Percentiles rank a stretch among this genome's conserved stretches.
Evolutionary conservation across 2,329 filamentous ascomycete species (phyloP).

Genomic region (Coniochaeta prunicola): DNA sequence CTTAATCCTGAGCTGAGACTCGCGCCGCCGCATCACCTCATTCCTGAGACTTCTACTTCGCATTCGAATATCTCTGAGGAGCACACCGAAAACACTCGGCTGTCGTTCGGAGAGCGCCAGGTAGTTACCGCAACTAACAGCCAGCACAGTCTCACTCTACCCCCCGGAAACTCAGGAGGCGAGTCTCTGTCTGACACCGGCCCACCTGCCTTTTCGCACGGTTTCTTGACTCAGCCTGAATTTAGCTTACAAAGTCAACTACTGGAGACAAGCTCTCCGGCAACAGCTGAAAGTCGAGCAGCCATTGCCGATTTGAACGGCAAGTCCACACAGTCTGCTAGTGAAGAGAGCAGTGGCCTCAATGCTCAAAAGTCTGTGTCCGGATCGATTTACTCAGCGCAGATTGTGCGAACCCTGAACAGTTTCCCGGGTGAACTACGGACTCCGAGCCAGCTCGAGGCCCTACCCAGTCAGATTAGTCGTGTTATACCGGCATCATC

Average conservation of each 20-base stretch:
- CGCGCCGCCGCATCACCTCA: background rate
- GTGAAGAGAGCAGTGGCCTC: background rate
- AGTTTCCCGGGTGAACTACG: background rate
- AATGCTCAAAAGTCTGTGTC: background rate
- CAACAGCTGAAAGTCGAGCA: background rate
- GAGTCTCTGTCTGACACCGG: background rate
- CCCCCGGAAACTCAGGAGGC: background rate
- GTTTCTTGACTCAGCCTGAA: conserved; percentile 9
- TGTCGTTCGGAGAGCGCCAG: background rate
- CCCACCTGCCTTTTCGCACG: background rate
- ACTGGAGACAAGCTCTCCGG: background rate
- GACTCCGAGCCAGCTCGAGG: background rate
- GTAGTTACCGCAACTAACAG: background rate
- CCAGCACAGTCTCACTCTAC: background rate
- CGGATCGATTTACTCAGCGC: background rate
- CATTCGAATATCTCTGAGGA: background rate
- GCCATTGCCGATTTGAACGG: background rate
- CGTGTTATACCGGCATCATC: background rate
- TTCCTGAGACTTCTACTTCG: background rate
- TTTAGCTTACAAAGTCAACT: background rate
- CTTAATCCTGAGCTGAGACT: background rate
- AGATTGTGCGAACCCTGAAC: background rate
- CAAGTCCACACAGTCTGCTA: background rate
- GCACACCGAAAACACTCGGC: background rate
- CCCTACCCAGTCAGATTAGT: background rate